Base-by-base conservation (phyloP, 139 green algal species). In the Chlamydomonas incerta region DNA sequence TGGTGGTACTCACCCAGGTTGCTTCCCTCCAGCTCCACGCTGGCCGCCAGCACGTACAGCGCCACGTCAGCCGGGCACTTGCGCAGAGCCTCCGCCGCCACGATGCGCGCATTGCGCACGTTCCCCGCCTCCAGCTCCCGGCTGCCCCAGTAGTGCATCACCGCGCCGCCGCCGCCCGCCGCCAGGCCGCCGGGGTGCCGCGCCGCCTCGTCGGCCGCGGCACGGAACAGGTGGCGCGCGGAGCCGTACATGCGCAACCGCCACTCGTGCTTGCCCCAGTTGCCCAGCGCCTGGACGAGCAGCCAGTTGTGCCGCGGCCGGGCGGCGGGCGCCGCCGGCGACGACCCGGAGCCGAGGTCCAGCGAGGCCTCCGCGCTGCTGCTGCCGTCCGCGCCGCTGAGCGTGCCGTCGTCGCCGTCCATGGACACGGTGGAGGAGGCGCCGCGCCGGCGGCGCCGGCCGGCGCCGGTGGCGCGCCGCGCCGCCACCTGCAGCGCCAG, bases 201-300 rank as follows among this genome's bases (percentile, higher is more conserved):
- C 29, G 71, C 82, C 31, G 90, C 86, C n/a, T 87, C 67, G 29
- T 91, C 86, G 2, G 90, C 65, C 2, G 85, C 89, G 13, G 74
- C 46, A 28, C 91, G 89, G 50, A 92, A 94, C 75, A 96, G 72
- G 72, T 91, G 90, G 65, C 93, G 81, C 0, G 80, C 94, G 14
- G 88, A 52, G 33, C 84, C 83, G 57, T 92, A 83, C 57, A 94
- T 76, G 9, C 79, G 35, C 85, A 89, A 65, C 35, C 87, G 69
- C 74, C 82, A 93, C 83, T 96, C 93, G 37, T 89, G 41, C 67
- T 84, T 79, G 0, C 73, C 93, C 93, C 93, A 96, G 69, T 86
- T 81, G 28, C 75, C 80, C 35, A 94, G 81, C 68, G 87, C 85
- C 89, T 92, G 85, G 8, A 89, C 60, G 23, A 82, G 82, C 60